Conservation (phyloP, 108 stramenopile genomes). For the Aurantiochytrium sp. region DNA sequence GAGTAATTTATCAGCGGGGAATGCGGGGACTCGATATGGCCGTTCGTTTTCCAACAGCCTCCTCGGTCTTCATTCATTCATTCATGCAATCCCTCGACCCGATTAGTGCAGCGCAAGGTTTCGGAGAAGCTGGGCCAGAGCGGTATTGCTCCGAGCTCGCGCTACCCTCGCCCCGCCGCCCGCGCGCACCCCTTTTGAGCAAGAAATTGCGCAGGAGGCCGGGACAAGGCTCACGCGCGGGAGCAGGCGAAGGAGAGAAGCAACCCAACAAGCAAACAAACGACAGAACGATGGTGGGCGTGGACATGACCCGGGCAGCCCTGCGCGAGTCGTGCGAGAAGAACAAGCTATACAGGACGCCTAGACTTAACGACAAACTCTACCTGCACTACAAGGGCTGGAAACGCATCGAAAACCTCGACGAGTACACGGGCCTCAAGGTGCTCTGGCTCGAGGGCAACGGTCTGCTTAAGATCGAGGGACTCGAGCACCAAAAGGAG, state of each 20-base stretch:
- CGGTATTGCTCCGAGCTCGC: too few relatives aligned
- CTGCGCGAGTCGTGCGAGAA: conserved; percentile 48
- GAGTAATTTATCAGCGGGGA: too few relatives aligned
- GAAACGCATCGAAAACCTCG: conserved; percentile 51
- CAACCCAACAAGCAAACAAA: background rate
- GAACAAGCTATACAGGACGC: conserved; percentile 47
- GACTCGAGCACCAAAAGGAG: conserved; percentile 39
- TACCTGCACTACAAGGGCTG: conserved; percentile 70
- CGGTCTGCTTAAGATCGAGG: conserved; percentile 43
- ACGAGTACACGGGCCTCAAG: conserved; percentile 58
- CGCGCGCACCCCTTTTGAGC: too few relatives aligned
- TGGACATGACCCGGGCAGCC: conserved; percentile 39
- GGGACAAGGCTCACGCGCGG: too few relatives aligned
- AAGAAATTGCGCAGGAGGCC: too few relatives aligned
- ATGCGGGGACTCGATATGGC: too few relatives aligned
- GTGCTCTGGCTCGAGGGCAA: conserved; percentile 63
- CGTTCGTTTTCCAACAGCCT: too few relatives aligned
- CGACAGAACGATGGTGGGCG: background rate
- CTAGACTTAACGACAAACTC: conserved; percentile 59
- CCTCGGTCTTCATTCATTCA: too few relatives aligned
- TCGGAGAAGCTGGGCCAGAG: too few relatives aligned
- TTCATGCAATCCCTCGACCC: too few relatives aligned
- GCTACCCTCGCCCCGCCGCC: too few relatives aligned
- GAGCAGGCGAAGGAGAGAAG: background rate
- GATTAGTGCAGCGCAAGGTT: too few relatives aligned